Conservation (phyloP, 768 basidiomycete genomes). For the Strobilomyces echinocephalus region DNA sequence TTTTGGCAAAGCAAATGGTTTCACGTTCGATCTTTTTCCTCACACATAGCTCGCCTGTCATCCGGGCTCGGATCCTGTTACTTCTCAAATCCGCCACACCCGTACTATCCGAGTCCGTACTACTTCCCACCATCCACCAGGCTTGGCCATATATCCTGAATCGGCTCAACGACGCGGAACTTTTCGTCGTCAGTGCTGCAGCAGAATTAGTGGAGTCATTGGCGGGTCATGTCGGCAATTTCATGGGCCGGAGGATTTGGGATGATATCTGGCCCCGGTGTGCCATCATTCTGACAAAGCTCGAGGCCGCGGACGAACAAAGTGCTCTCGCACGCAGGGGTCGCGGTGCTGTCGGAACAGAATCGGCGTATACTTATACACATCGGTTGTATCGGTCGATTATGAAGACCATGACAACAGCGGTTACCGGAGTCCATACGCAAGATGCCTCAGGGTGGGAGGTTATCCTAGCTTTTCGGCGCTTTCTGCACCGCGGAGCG, state of each 20-base stretch:
- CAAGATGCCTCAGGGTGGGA: slow-evolving; percentile 79
- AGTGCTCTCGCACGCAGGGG: slow-evolving; percentile 64
- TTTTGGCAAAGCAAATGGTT: slow-evolving; percentile 79
- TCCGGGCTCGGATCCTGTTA: slow-evolving; percentile 77
- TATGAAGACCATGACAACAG: slow-evolving; percentile 65
- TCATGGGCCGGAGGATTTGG: slow-evolving; percentile 82
- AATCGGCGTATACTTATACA: slow-evolving; percentile 74
- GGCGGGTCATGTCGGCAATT: slow-evolving; percentile 66
- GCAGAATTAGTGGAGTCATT: slow-evolving; percentile 71
- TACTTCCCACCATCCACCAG: slow-evolving; percentile 80
- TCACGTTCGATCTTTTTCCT: slow-evolving; percentile 85
- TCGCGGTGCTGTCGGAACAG: slow-evolving; percentile 48
- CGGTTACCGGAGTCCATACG: slow-evolving; percentile 60
- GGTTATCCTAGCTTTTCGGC: slow-evolving; percentile 65
- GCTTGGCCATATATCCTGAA: slow-evolving; percentile 96
- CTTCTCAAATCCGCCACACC: slow-evolving; percentile 72
- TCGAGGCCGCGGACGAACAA: slow-evolving; percentile 59
- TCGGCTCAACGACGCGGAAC: slow-evolving; percentile 66
- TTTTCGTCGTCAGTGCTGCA: slow-evolving; percentile 77
- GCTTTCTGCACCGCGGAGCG: slow-evolving; percentile 63
- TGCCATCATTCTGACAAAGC: slow-evolving; percentile 48
- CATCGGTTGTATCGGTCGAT: slow-evolving; percentile 78
- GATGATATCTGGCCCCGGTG: slow-evolving; percentile 94
- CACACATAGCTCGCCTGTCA: slow-evolving; percentile 81
- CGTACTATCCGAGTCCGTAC: slow-evolving; percentile 63